Percentiles rank a stretch among this genome's conserved stretches.
phyloP scores from a whole-genome alignment of 2,329 filamentous ascomycete genomes.

The Setomelanomma holmii region DNA sequence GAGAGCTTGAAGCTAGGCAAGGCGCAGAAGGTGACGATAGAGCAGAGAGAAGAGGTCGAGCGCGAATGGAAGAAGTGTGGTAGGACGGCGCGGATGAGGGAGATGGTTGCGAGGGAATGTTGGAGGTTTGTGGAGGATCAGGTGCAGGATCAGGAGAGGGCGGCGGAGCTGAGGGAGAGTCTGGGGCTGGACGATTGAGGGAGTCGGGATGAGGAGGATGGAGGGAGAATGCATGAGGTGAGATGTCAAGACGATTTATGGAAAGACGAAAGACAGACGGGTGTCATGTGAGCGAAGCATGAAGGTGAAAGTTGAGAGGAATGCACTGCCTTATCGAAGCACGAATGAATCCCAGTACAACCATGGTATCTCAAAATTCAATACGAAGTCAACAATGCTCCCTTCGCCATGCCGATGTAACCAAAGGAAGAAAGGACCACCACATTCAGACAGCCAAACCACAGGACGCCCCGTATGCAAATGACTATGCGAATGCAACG shows the following conservation, averaged over 20 bases:
- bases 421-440: not conserved
- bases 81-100: conserved; percentile 50
- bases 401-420: not conserved
- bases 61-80: conserved; percentile 55
- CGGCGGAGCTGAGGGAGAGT: conserved; percentile 59
- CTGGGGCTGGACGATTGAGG: conserved; percentile 46
- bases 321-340: too few relatives aligned
- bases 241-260: too few relatives aligned
- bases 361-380: too few relatives aligned
- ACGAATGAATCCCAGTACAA: too few relatives aligned
- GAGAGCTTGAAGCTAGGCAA: conserved; percentile 50
- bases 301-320: too few relatives aligned
- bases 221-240: too few relatives aligned
- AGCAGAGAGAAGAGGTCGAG: conserved; percentile 57
- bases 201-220: too few relatives aligned
- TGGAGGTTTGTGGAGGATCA: conserved; percentile 59
- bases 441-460: not conserved
- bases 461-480: not conserved
- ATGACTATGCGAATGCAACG: conserved; percentile 11
- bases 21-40: conserved; percentile 55
- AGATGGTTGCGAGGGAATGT: conserved; percentile 58
- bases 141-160: conserved; percentile 56
- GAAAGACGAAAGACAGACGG: too few relatives aligned
- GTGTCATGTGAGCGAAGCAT: too few relatives aligned
- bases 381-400: too few relatives aligned